Conservation (phyloP, 1,139 yeast genomes). For the Diutina scorzettiae region DNA sequence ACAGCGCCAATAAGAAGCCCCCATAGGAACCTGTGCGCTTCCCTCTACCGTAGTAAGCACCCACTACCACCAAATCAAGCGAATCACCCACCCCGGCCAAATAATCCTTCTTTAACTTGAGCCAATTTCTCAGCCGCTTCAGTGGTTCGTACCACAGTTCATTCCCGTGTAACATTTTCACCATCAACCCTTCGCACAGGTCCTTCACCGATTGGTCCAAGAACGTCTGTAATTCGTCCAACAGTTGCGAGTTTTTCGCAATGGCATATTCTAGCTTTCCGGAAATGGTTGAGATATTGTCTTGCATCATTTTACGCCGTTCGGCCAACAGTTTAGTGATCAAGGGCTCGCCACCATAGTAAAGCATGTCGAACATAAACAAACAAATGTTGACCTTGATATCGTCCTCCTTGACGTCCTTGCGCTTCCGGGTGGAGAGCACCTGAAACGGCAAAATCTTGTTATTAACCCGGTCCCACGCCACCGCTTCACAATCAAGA, state of each 20-base stretch:
- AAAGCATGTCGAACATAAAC: constrained; percentile 81
- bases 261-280: constrained; percentile 84
- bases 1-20: constrained; percentile 83
- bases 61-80: constrained; percentile 82
- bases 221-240: constrained; percentile 74
- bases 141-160: constrained; percentile 91
- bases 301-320: constrained; percentile 50
- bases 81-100: constrained; percentile 94
- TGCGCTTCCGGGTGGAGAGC: constrained; percentile 83
- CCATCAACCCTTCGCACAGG: constrained; percentile 94
- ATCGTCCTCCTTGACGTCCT: constrained; percentile 78
- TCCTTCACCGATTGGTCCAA: constrained; percentile 83
- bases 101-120: constrained; percentile 88
- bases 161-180: constrained; percentile 69
- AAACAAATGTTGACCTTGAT: constrained; percentile 85
- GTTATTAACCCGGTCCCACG: constrained; percentile 71
- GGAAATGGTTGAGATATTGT: constrained; percentile 45
- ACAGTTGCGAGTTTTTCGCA: constrained; percentile 54
- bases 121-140: constrained; percentile 90
- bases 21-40: constrained; percentile 93
- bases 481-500: constrained; percentile 97
- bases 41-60: constrained; percentile 90
- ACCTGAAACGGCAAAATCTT: constrained; percentile 90
- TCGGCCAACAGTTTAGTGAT: constrained; percentile 58
- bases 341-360: constrained; percentile 57